phyloP scores from a whole-genome alignment of 768 basidiomycete species.

The Lepiota brunneoincarnata region DNA sequence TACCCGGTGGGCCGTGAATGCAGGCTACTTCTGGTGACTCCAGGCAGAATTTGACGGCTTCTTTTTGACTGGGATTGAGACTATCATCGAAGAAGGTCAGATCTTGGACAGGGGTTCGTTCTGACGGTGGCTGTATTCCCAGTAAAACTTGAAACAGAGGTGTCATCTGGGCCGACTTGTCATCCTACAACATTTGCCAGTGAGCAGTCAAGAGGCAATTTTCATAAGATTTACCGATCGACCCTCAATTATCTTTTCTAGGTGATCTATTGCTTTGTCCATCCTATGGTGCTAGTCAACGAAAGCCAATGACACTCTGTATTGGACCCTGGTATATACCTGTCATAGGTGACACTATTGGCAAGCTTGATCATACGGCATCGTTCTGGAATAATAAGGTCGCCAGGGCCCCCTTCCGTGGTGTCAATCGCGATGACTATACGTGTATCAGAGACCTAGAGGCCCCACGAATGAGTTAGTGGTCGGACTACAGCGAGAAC shows the following conservation, averaged over 20 bases:
- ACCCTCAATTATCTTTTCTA: slow-evolving; percentile 39
- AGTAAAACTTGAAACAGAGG: slow-evolving; percentile 68
- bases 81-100: slow-evolving; percentile 70
- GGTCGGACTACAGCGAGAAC: background rate
- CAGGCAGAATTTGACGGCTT: slow-evolving; percentile 81
- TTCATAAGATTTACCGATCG: slow-evolving; percentile 14
- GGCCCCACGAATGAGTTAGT: background rate
- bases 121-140: slow-evolving; percentile 53
- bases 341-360: slow-evolving; percentile 89
- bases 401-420: slow-evolving; percentile 55
- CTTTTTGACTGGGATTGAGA: slow-evolving; percentile 82
- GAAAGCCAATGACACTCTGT: background rate
- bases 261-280: slow-evolving; percentile 74
- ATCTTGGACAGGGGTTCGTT: slow-evolving; percentile 30
- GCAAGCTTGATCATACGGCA: slow-evolving; percentile 87
- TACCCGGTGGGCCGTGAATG: slow-evolving; percentile 97
- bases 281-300: slow-evolving; percentile 49
- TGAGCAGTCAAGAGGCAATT: background rate
- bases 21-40: slow-evolving; percentile 81
- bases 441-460: slow-evolving; percentile 73
- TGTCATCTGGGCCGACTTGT: slow-evolving; percentile 41
- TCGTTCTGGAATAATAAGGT: slow-evolving; percentile 80
- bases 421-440: slow-evolving; percentile 79
- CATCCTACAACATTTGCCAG: slow-evolving; percentile 26
- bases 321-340: slow-evolving; percentile 35